Base-by-base conservation (phyloP, 805 yeast genomes). In the Candida ulmi region DNA sequence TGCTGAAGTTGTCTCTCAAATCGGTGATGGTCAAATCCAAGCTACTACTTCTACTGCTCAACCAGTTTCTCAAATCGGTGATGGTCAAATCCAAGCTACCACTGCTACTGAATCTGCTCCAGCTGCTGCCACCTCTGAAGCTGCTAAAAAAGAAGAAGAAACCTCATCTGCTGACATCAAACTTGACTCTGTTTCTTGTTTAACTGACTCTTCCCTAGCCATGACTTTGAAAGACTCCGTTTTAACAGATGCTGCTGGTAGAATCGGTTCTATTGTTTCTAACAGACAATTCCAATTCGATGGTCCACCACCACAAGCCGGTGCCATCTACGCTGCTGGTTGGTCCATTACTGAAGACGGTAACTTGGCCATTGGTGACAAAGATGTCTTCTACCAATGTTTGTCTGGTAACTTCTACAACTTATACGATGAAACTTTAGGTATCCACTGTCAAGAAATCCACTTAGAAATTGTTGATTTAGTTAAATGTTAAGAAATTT, bases 211-310 rank as follows among this genome's bases (percentile, higher is more conserved):
- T 52, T 62, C 82, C 32, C 67, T 82, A 52, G 61, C 76, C 28
- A 65, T 80, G 71, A 64, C 70, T 30, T 69, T 81, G 53, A 61
- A 67, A 29, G 64, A 53, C 25, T 62, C 76, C 45, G 52, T 74
- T 35, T 66, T 81, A 50, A 69, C 61, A 13, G 88, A 80, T 52
- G 53, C 69, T 17, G 49, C 65, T 45, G 80, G 80, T 30, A 76
- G 88, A 71, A 62, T 80, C 50, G 87, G 87, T 48, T 74, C 85
- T 34, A 78, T 80, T 62, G 88, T 80, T 49, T 78, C 86, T 37
- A 80, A 80, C 76, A 70, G 80, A 66, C 88, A 80, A 66, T 80
- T 80, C 73, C 88, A 80, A 66, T 80, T 80, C 55, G 88, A 80
- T 60, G 87, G 87, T 55, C 84, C 86, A 41, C 81, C 83, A 63